Evolutionary conservation across 495 filamentous ascomycete genomes (phyloP).

Genomic region (Aspergillus ostianus): DNA sequence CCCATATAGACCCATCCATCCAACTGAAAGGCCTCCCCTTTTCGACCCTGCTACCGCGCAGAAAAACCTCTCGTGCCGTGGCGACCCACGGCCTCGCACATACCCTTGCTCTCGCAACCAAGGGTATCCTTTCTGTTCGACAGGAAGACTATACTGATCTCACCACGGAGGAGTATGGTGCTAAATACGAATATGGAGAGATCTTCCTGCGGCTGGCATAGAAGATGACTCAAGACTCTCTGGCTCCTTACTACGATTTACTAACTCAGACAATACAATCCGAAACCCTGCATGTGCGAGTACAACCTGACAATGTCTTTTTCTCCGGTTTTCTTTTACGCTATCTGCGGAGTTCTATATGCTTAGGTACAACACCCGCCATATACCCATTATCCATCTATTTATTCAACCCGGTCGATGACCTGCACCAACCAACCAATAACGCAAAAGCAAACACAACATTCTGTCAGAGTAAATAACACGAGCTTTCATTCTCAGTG

Average conservation of each 20-base stretch:
- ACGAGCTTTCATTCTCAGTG: no score
- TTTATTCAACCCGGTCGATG: no score
- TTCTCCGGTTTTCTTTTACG: no score
- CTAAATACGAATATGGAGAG: slow-evolving; percentile 32
- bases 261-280: no score
- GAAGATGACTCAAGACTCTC: neutral
- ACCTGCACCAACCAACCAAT: no score
- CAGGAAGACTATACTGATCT: slow-evolving; percentile 26
- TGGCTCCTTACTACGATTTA: neutral
- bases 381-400: no score
- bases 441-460: no score
- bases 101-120: slow-evolving; percentile 67
- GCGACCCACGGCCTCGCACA: slow-evolving; percentile 75
- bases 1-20: neutral
- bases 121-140: slow-evolving; percentile 41
- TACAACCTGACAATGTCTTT: no score
- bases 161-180: slow-evolving; percentile 22
- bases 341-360: no score
- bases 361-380: no score
- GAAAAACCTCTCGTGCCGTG: slow-evolving; percentile 52
- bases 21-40: slow-evolving; percentile 47
- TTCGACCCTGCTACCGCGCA: slow-evolving; percentile 57
- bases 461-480: no score
- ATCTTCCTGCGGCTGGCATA: slow-evolving; percentile 25
- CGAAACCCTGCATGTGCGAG: no score